These are phyloP conservation scores for Coemansia sp. DNA, from an alignment of 371 early-diverging fungal species.

Conservation along the genomic window DNA sequence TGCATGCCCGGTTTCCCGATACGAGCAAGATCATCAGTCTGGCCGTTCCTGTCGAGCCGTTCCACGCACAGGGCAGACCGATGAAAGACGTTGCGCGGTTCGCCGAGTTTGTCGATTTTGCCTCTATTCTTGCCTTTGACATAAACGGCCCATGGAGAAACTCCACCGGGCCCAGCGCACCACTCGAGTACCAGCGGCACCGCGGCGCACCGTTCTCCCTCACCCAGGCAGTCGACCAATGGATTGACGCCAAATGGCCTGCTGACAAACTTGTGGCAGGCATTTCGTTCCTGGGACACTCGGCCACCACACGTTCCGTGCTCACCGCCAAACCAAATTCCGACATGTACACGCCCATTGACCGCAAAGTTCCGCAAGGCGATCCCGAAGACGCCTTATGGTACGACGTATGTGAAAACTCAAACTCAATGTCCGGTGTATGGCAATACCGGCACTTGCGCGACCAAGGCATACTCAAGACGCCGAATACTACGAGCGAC, in stretches of 20 bases:
- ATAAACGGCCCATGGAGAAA: slow-evolving; percentile 66
- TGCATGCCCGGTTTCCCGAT: slow-evolving; percentile 61
- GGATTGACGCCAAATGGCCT: slow-evolving; percentile 67
- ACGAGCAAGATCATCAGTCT: slow-evolving; percentile 64
- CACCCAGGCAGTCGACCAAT: slow-evolving; percentile 57
- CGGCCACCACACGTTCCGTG: slow-evolving; percentile 59
- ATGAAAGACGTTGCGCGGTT: slow-evolving; percentile 60
- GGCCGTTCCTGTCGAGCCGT: slow-evolving; percentile 70
- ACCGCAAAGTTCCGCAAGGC: slow-evolving; percentile 37
- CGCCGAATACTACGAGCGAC: slow-evolving; percentile 53
- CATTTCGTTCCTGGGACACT: slow-evolving; percentile 68
- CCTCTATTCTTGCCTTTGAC: slow-evolving; percentile 67
- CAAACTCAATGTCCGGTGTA: slow-evolving; percentile 52
- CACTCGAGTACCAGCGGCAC: slow-evolving; percentile 54
- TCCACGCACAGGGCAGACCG: slow-evolving; percentile 56
- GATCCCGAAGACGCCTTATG: slow-evolving; percentile 49
- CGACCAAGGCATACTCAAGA: slow-evolving; percentile 56
- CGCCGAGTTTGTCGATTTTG: slow-evolving; percentile 65
- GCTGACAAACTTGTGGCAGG: slow-evolving; percentile 66
- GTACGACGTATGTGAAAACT: slow-evolving; percentile 49
- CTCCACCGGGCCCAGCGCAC: slow-evolving; percentile 68
- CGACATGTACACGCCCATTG: slow-evolving; percentile 37
- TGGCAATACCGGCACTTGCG: slow-evolving; percentile 60
- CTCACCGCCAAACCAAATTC: slow-evolving; percentile 39
- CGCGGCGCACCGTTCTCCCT: slow-evolving; percentile 60